Percentiles rank a stretch among this genome's conserved stretches.
Evolutionary conservation across 2,329 filamentous ascomycete species (phyloP).

Genomic region (Scedosporium boydii): DNA sequence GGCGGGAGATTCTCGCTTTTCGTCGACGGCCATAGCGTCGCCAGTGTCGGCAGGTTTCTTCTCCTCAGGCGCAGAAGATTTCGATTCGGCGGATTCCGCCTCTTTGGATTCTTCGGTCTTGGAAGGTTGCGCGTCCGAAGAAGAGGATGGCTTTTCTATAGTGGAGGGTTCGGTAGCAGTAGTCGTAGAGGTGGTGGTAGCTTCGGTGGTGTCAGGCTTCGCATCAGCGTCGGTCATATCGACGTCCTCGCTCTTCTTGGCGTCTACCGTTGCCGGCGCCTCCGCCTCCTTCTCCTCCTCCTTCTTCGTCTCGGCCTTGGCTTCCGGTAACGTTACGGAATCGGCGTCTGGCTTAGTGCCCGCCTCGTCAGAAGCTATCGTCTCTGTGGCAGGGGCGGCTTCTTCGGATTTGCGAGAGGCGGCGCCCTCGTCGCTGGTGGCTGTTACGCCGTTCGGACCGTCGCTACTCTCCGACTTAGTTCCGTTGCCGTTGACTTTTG

Average conservation of each 20-base stretch:
- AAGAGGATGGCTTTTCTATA: not conserved
- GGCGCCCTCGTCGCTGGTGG: not conserved
- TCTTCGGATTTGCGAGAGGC: constrained; percentile 5
- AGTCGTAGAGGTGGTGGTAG: not conserved
- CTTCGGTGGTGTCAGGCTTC: not conserved
- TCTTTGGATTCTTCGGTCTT: constrained; percentile 5
- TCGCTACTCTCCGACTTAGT: constrained; percentile 13
- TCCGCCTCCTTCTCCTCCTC: not conserved
- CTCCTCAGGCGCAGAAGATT: constrained; percentile 2
- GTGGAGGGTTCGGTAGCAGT: not conserved
- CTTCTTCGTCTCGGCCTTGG: not conserved
- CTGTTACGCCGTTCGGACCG: constrained; percentile 16
- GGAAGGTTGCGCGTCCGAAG: not conserved
- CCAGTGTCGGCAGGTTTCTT: constrained; percentile 9
- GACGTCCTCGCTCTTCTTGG: constrained; percentile 3
- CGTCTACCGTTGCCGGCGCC: not conserved
- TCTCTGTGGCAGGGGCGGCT: not conserved
- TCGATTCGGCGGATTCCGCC: constrained; percentile 7
- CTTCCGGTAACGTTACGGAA: not conserved
- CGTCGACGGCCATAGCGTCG: constrained; percentile 11
- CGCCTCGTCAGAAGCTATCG: constrained; percentile 1
- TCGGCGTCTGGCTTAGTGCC: constrained; percentile 5
- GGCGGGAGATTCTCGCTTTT: constrained; percentile 8
- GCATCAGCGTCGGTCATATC: constrained; percentile 6
- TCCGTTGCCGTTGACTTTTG: constrained; percentile 16